Evolutionary conservation across 257 asterid species (phyloP), one percentile per base, ranked within the genome.

Genomic region (Euphrasia confusa): DNA sequence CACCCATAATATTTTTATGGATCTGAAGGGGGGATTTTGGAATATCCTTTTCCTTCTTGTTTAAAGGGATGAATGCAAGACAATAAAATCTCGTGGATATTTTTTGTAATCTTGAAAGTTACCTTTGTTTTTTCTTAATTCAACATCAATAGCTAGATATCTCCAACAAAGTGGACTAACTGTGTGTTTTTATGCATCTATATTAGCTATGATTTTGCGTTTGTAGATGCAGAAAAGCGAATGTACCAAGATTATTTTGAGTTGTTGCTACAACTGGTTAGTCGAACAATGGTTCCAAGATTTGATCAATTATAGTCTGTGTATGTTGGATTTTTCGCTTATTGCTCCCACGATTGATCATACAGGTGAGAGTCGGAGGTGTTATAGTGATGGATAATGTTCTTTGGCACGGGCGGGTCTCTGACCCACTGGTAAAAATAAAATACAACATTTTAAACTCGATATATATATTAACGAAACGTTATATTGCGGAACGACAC

Each of bases 381-480:
- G 60, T 92, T 18, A 86, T 89, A 64, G 96, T 89, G 69, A 69
- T 92, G 26, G 99, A 92, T 78, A 89, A 92, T 72, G 99, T 92
- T 65, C 91, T 89, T 47, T 89, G 99, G 99, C 91, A 89, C 30
- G 99, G 99, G 66, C 82, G 86, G 75, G 95, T 89, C 72, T 93
- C 95, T 0, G 96, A 92, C 79, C 97, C 94, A 35, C 81, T 83
- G 86, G 95, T 84, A 58, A 68, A 65, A 28, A 93, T 84, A 58
- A 68, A 65, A 28, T 54, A 28, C 63, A 14, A 2, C 49, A 55
- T 56, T 71, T 11, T 10, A 45, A 45, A 13, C 52, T 1, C 5
- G 17, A 45, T 10, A 45, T 45, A 42, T 10, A 12, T 42, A 42
- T 2, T 35, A 45, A 45, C 52, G 12, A 45, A 45, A 3, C 52